Conservation (phyloP, 805 yeast species). For the Barnettozyma botsteinii region DNA sequence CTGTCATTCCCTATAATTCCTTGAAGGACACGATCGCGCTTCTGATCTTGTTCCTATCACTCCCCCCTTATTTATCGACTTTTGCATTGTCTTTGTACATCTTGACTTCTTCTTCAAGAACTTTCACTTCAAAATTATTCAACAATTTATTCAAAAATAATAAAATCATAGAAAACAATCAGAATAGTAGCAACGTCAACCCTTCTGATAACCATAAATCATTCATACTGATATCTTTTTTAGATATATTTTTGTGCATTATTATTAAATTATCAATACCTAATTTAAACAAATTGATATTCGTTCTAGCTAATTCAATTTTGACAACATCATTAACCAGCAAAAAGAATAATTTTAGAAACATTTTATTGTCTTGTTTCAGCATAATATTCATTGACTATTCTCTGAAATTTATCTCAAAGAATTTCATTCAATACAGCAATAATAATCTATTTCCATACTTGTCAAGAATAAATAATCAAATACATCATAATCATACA, state of each 20-base stretch:
- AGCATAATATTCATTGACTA: constrained; percentile 13
- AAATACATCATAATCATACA: constrained; percentile 3
- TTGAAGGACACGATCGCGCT: constrained; percentile 23
- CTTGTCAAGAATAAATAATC: constrained; percentile 10
- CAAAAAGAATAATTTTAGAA: constrained; percentile 9
- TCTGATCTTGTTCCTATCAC: constrained; percentile 17
- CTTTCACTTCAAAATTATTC: constrained; percentile 13
- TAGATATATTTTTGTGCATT: constrained; percentile 17
- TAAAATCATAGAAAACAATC: not conserved
- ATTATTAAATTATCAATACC: constrained; percentile 20
- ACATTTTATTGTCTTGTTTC: constrained; percentile 9
- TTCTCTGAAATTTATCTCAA: constrained; percentile 6
- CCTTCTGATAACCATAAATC: constrained; percentile 8
- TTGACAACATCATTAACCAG: constrained; percentile 20
- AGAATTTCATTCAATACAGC: constrained; percentile 1
- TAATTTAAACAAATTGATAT: constrained; percentile 17
- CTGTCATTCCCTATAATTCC: constrained; percentile 18
- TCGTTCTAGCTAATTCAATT: constrained; percentile 22
- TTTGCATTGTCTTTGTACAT: constrained; percentile 14
- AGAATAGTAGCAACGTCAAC: not conserved
- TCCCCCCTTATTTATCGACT: constrained; percentile 21
- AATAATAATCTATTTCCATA: constrained; percentile 21
- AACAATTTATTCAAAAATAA: constrained; percentile 6
- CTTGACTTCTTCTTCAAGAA: constrained; percentile 17
- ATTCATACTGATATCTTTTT: constrained; percentile 13